These are phyloP conservation scores for Pseudopediastrum boryanum DNA, from an alignment of 139 green algal genomes.

Conservation along the genomic window DNA sequence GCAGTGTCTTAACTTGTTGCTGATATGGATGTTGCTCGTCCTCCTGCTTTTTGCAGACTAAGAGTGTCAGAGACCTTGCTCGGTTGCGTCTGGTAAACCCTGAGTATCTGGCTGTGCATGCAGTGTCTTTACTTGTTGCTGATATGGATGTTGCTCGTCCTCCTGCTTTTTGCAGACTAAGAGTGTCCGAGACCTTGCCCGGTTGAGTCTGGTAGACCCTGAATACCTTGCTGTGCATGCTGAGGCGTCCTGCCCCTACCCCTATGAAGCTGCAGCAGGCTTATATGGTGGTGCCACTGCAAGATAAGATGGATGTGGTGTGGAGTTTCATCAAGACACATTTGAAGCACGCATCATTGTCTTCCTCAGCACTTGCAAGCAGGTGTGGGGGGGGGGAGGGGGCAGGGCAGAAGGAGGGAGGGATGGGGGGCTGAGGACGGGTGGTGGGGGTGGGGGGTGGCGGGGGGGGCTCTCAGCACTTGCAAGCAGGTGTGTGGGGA, in stretches of 20 bases:
- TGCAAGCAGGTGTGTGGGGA: slow-evolving; percentile 90
- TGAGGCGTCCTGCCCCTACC: slow-evolving; percentile 82
- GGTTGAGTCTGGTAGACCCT: slow-evolving; percentile 68
- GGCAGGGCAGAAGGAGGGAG: too few species aligned
- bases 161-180: slow-evolving; percentile 79
- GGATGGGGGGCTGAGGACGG: too few species aligned
- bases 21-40: too few species aligned
- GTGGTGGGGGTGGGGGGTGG: too few species aligned
- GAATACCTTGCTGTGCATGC: slow-evolving; percentile 95
- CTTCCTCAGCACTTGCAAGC: slow-evolving; percentile 98
- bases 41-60: too few species aligned
- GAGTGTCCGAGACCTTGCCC: slow-evolving; percentile 74
- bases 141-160: neutral
- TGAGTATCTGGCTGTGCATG: slow-evolving; percentile 96
- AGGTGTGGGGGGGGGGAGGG: slow-evolving; percentile 54
- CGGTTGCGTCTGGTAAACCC: slow-evolving; percentile 77
- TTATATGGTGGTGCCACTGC: slow-evolving; percentile 49
- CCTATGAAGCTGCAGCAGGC: slow-evolving; percentile 90
- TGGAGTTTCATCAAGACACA: slow-evolving; percentile 97
- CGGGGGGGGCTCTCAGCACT: slow-evolving; percentile 86
- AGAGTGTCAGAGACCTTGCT: slow-evolving; percentile 74
- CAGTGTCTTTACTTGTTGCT: slow-evolving; percentile 63
- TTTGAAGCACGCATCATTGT: slow-evolving; percentile 86
- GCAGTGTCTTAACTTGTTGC: too few species aligned
- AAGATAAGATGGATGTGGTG: slow-evolving; percentile 92